phyloP scores from a whole-genome alignment of 306 rosid species.

The Sphenostylis stenocarpa region DNA sequence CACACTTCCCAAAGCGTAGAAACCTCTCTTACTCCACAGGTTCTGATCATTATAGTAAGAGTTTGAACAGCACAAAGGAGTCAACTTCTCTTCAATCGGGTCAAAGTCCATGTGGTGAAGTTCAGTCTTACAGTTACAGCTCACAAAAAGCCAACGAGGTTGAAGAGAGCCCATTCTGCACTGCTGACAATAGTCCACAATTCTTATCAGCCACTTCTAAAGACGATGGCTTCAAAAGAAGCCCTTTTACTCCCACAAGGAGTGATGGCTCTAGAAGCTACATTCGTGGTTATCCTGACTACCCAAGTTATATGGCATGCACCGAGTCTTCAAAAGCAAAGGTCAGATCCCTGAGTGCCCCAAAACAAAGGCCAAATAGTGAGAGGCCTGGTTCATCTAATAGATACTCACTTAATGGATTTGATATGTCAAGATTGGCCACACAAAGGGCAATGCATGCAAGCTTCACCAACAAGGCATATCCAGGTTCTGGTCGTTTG shows the following conservation, averaged over 20 bases:
- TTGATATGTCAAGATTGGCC: constrained; percentile 43
- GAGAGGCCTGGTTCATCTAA: constrained; percentile 67
- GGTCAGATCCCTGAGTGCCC: constrained; percentile 79
- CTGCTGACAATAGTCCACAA: constrained; percentile 68
- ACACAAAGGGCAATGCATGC: constrained; percentile 59
- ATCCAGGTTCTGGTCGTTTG: constrained; percentile 95
- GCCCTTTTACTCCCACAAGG: constrained; percentile 71
- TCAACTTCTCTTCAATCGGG: constrained; percentile 54
- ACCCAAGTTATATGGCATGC: constrained; percentile 84
- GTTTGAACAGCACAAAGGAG: constrained; percentile 57
- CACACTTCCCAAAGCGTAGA: constrained; percentile 43
- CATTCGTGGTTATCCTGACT: constrained; percentile 54
- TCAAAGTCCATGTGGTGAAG: constrained; percentile 57
- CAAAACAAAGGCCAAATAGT: constrained; percentile 73
- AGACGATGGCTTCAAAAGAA: constrained; percentile 54
- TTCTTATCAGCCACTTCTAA: constrained; percentile 54
- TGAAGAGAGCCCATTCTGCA: constrained; percentile 66
- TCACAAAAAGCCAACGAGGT: constrained; percentile 45
- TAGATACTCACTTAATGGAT: constrained; percentile 48
- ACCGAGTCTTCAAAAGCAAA: constrained; percentile 89
- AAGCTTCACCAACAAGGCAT: constrained; percentile 62
- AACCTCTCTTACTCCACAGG: constrained; percentile 47
- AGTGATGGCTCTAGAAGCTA: constrained; percentile 69
- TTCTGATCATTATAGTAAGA: constrained; percentile 51
- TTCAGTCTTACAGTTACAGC: constrained; percentile 48